Percentiles rank a stretch among this genome's conserved stretches.
These are phyloP conservation scores for Chlorella sp. DNA, from an alignment of 139 green algal genomes.

Conservation along the genomic window DNA sequence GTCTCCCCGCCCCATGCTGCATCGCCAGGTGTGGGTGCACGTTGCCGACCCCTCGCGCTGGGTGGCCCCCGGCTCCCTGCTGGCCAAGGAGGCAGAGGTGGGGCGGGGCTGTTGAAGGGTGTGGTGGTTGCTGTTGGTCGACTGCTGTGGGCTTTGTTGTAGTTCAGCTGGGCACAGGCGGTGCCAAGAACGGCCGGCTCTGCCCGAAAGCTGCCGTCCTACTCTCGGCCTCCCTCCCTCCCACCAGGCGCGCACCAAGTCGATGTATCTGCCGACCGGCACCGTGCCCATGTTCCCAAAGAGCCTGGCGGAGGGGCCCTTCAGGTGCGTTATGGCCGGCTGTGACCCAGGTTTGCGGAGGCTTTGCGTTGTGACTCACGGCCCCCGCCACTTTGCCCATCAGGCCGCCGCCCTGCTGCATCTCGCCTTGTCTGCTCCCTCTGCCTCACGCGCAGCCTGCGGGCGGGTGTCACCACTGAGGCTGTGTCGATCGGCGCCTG, in stretches of 20 bases:
- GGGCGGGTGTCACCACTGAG: neutral
- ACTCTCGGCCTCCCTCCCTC: too few species aligned
- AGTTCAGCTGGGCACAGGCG: too few species aligned
- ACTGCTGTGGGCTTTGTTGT: too few species aligned
- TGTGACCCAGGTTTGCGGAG: too few species aligned
- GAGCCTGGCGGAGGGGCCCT: conserved; percentile 74
- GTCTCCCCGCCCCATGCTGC: neutral
- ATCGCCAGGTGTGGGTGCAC: conserved; percentile 85
- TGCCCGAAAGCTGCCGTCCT: too few species aligned
- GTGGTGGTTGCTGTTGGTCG: too few species aligned
- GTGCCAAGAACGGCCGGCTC: too few species aligned
- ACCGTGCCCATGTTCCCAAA: conserved; percentile 87
- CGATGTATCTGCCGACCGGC: conserved; percentile 85
- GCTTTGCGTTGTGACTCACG: too few species aligned
- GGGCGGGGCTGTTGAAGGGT: too few species aligned
- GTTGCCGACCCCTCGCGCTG: conserved; percentile 68
- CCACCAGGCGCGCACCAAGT: conserved; percentile 50
- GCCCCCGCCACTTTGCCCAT: too few species aligned
- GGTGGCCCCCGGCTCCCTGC: conserved; percentile 23
- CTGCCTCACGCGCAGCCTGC: neutral
- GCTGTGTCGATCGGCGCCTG: neutral
- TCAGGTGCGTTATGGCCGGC: conserved; percentile 55
- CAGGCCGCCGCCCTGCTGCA: too few species aligned
- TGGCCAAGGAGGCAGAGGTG: conserved; percentile 69
- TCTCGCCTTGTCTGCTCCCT: too few species aligned